phyloP scores from a whole-genome alignment of 768 basidiomycete genomes.

The Hirschioporus abietinus region DNA sequence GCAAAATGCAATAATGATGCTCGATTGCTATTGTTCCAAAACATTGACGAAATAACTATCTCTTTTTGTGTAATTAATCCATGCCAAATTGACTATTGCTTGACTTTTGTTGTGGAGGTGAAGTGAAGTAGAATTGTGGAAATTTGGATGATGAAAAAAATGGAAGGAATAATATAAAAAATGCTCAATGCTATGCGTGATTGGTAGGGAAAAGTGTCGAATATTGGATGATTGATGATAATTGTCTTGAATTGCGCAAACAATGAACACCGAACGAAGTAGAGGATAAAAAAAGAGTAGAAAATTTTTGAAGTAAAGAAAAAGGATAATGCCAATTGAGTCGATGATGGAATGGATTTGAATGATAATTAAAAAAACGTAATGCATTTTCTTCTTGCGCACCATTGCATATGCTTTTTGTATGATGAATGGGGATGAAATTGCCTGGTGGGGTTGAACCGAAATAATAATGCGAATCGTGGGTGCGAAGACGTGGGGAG shows the following conservation, averaged over 20 bases:
- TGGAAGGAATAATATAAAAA: not conserved
- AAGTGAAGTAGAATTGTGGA: not conserved
- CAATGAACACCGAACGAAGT: not conserved
- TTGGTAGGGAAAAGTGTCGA: not conserved
- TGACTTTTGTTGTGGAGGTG: too few species aligned
- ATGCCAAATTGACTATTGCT: too few species aligned
- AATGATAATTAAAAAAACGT: not conserved
- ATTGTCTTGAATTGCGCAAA: not conserved
- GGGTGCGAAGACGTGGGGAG: not conserved
- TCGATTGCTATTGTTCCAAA: too few species aligned
- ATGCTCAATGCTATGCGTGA: not conserved
- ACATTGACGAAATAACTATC: too few species aligned
- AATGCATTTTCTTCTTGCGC: not conserved
- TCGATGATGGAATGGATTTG: not conserved
- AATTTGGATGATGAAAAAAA: not conserved
- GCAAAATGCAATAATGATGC: too few species aligned
- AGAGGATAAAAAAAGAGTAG: not conserved
- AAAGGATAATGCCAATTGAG: not conserved
- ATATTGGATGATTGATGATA: not conserved
- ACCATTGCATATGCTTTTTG: not conserved
- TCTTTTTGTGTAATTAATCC: too few species aligned
- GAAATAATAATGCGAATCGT: not conserved
- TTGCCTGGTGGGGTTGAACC: not conserved
- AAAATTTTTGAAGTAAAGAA: not conserved
- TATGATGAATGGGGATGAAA: not conserved